Evolutionary conservation across 495 filamentous ascomycete genomes (phyloP), one percentile per base, ranked within the genome.

Genomic region (Aspergillus indologenus): DNA sequence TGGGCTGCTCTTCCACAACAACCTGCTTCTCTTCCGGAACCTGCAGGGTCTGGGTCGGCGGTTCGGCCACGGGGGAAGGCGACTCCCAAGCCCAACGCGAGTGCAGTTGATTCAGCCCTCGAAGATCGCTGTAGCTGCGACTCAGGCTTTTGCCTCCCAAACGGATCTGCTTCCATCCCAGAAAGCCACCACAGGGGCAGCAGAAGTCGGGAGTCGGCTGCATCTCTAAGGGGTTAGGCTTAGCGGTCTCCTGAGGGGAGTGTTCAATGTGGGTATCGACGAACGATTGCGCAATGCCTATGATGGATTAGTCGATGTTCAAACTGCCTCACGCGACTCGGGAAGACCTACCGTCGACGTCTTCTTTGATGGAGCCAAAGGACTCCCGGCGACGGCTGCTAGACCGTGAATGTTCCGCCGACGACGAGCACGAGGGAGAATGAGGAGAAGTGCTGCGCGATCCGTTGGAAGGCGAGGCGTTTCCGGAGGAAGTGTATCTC

Each of bases 51-150:
- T 68, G 68, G 22, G 56, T 54, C 22, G 67, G 24, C n/a, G 71
- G 68, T 40, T 66, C 62, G 45, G 26, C 53, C 21, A 23, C 52
- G 64, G 17, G 60, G 8, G 68, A 65, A 47, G 68, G 70, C 19
- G 72, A 68, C 59, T 83, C 82, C 78, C 82, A 85, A 34, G 80
- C 79, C 81, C 83, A 88, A 15, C 75, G 70, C 24, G 74, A 64
- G 58, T 77, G 69, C 65, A 71, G 72, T 47, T 75, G 65, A 2
- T 73, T 79, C 54, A 90, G 68, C 21, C 71, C 70, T 54, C 84
- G 83, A 31, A 90, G 79, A 68, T 90, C 85, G 7, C 85, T 80
- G 70, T 84, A 89, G 72, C 89, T 91, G 76, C 83, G 85, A 75
- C 87, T 90, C 24, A 85, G 77, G 61, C 82, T 80, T 64, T 81